Conservation (phyloP, 176 grass and related monocot genomes). For the Zizania latifolia region DNA sequence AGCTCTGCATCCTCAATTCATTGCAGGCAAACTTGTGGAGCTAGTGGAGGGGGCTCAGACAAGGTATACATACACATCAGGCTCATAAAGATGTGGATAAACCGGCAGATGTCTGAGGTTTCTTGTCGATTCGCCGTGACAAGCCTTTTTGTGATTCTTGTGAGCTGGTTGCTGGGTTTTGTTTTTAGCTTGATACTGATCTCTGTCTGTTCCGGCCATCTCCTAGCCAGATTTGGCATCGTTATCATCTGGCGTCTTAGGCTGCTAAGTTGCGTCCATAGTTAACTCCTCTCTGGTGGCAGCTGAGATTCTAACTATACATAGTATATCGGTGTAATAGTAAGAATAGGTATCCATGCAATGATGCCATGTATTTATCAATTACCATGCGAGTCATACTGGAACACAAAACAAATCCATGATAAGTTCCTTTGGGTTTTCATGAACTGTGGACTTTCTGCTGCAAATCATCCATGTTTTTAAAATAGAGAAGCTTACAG, state of each 20-base stretch:
- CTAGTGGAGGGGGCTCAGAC: conserved; percentile 84
- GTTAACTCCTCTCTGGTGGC: background rate
- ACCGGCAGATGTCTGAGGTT: background rate
- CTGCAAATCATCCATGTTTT: background rate
- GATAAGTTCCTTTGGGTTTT: background rate
- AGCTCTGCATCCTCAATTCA: background rate
- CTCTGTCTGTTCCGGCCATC: conserved; percentile 1
- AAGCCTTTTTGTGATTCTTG: background rate
- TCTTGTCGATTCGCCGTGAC: conserved; percentile 7
- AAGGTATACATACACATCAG: conserved; percentile 86
- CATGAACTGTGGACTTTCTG: background rate
- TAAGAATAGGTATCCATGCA: background rate
- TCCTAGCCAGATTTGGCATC: background rate
- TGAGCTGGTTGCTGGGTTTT: background rate
- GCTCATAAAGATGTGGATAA: conserved; percentile 47
- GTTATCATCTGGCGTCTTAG: background rate
- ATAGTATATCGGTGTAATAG: background rate
- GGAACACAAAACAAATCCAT: background rate
- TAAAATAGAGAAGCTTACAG: too few relatives aligned
- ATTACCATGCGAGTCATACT: background rate
- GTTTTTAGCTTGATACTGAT: background rate
- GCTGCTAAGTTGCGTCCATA: conserved; percentile 4
- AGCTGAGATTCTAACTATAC: conserved; percentile 8
- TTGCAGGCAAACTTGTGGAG: conserved; percentile 77
- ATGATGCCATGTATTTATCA: background rate